phyloP scores from a whole-genome alignment of 2,329 filamentous ascomycete genomes.

The Cladosporium sphaerospermum region DNA sequence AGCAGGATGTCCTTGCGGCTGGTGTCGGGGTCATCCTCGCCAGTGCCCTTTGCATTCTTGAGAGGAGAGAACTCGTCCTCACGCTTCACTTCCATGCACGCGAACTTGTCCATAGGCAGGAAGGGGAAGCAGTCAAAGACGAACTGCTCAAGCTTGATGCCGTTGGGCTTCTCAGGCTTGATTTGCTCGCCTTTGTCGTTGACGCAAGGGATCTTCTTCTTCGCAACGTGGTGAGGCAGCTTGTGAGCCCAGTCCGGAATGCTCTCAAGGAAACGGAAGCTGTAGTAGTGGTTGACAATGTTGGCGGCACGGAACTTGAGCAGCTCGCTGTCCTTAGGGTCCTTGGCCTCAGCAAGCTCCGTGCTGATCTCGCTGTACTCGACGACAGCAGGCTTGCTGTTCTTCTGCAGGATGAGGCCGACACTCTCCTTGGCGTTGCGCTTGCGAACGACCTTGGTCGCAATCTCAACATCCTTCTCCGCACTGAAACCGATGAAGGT shows the following conservation, averaged over 20 bases:
- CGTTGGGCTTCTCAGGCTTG: constrained; percentile 92
- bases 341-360: constrained; percentile 81
- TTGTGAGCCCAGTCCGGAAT: constrained; percentile 81
- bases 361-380: constrained; percentile 97
- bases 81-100: constrained; percentile 89
- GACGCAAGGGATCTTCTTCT: constrained; percentile 94
- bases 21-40: constrained; percentile 90
- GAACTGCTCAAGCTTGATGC: constrained; percentile 98
- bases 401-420: constrained; percentile 88
- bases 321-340: constrained; percentile 70
- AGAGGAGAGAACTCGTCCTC: constrained; percentile 97
- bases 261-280: constrained; percentile 81
- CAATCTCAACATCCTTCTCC: constrained; percentile 83
- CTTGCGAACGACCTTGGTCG: constrained; percentile 99
- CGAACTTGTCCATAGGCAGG: constrained; percentile 79
- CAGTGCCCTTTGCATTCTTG: constrained; percentile 82
- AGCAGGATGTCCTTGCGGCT: constrained; percentile 84
- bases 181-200: constrained; percentile 69
- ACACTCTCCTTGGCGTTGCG: constrained; percentile 94
- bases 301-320: constrained; percentile 97
- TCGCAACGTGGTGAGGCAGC: constrained; percentile 89
- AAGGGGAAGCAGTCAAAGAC: constrained; percentile 98
- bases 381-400: constrained; percentile 92
- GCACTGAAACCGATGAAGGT: constrained; percentile 92
- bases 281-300: constrained; percentile 99